A percentile compares a stretch with the other conserved stretches of the same genome.
Evolutionary conservation across 441 rosid genomes (phyloP).

Genomic region (Mallotus repandus): DNA sequence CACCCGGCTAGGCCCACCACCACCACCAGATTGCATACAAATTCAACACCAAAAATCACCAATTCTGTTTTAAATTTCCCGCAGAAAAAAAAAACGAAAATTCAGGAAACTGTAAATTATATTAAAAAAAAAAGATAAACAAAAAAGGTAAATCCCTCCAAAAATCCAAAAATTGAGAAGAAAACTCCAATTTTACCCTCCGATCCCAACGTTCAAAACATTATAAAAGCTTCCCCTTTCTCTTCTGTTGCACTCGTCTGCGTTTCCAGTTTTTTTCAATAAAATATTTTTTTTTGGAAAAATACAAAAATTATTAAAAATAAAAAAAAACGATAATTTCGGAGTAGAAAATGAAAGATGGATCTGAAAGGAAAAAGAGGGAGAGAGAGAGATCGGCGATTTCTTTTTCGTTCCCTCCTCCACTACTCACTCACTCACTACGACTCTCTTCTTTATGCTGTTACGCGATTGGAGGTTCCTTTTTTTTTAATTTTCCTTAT

Average conservation of each 20-base stretch:
- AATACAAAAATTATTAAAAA: background rate
- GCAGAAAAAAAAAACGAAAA: constrained; percentile 18
- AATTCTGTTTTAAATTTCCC: constrained; percentile 24
- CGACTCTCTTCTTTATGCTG: constrained; percentile 31
- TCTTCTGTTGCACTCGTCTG: constrained; percentile 19
- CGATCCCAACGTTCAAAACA: constrained; percentile 63
- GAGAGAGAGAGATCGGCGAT: constrained; percentile 12
- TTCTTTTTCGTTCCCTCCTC: background rate
- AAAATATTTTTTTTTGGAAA: background rate
- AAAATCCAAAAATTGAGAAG: constrained; percentile 29
- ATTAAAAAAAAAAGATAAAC: constrained; percentile 7
- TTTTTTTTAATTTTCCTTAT: background rate
- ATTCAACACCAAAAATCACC: constrained; percentile 3
- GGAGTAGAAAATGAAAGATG: constrained; percentile 11
- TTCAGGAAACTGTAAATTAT: constrained; percentile 13
- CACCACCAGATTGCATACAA: constrained; percentile 89
- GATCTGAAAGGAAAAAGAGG: constrained; percentile 15
- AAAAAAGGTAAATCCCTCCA: constrained; percentile 36
- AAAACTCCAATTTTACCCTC: constrained; percentile 39
- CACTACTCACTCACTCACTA: constrained; percentile 9
- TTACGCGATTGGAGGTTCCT: constrained; percentile 39
- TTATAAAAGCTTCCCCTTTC: constrained; percentile 11
- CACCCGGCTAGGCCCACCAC: constrained; percentile 76
- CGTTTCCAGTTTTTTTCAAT: background rate
- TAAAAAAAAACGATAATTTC: constrained; percentile 17